Base-by-base conservation (phyloP, 2,329 filamentous ascomycete species). In the Zasmidium citrigriseum region DNA sequence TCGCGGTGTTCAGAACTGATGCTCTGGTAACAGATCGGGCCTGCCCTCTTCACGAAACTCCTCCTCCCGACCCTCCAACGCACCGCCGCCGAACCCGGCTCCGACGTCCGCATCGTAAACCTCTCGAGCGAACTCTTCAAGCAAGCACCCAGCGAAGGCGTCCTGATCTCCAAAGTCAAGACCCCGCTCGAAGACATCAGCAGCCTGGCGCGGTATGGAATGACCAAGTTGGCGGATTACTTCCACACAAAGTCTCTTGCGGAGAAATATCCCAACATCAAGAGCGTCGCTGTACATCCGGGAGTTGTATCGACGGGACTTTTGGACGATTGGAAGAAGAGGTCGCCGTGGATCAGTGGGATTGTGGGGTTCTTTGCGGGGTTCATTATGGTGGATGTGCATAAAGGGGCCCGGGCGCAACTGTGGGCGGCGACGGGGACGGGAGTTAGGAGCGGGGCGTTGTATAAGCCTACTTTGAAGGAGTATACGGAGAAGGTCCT, bases 171-270 rank as follows among this genome's bases (percentile, higher is more conserved):
- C 9, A 65, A 69, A 10, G 65, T 74, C 46, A 66, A 65, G 7
- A 67, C 62, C 2, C 20, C 57, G 4, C 34, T 41, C 34, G 14
- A 11, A n/a, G 57, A 59, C 2, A 41, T 41, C 34, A 41, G 14
- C 34, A 41, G 34, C 34, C 4, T 41, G 12, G 7, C 34, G 4
- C 68, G 74, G 12, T 79, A 78, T 60, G 78, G 76, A 0, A 76
- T 20, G 20, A 34, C 27, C 18, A 27, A 25, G n/a, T 10, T 25
- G 22, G 47, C 25, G 14, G 21, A 45, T 25, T 54, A 54, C 16
- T n/a, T 27, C 10, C 52, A 80, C 60, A 76, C 73, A 48, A 83
- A 83, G 63, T 16, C 11, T 16, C 68, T 82, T 3, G 81, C 81
- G 0, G 78, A 81, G 5, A 27, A 44, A 4, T 41, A 54, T 22